A percentile compares a stretch with the other conserved stretches of the same genome.
Conservation (phyloP, 1,139 yeast species). For the Lipomyces yarrowii region DNA sequence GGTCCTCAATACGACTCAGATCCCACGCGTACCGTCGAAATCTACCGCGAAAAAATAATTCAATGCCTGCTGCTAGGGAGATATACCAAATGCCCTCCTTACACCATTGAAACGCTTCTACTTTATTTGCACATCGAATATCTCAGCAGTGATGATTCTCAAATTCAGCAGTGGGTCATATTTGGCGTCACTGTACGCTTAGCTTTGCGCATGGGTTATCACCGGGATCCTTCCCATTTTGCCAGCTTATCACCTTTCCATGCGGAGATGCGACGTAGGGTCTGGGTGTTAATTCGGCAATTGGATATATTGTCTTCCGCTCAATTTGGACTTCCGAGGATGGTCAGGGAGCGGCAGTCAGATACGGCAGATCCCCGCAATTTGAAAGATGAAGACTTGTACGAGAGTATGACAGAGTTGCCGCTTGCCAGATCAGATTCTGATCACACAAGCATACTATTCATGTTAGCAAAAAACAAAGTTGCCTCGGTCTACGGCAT, state of each 20-base stretch:
- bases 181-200: neutral
- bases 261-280: constrained; percentile 1
- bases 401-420: neutral
- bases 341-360: neutral
- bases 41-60: constrained; percentile 1
- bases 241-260: neutral
- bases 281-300: neutral
- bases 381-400: neutral
- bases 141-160: neutral
- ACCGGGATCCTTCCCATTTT: constrained; percentile 1
- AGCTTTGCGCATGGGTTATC: constrained; percentile 6
- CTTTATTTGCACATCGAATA: constrained; percentile 1
- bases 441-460: neutral
- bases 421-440: neutral
- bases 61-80: neutral
- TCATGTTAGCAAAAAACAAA: neutral
- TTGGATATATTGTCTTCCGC: neutral
- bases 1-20: neutral
- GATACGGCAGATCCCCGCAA: neutral
- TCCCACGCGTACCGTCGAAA: neutral
- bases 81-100: neutral
- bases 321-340: neutral
- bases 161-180: neutral
- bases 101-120: constrained; percentile 4
- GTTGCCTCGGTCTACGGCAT: neutral